Base-by-base conservation (phyloP, 2,329 filamentous ascomycete genomes). In the Colletotrichum sidae region DNA sequence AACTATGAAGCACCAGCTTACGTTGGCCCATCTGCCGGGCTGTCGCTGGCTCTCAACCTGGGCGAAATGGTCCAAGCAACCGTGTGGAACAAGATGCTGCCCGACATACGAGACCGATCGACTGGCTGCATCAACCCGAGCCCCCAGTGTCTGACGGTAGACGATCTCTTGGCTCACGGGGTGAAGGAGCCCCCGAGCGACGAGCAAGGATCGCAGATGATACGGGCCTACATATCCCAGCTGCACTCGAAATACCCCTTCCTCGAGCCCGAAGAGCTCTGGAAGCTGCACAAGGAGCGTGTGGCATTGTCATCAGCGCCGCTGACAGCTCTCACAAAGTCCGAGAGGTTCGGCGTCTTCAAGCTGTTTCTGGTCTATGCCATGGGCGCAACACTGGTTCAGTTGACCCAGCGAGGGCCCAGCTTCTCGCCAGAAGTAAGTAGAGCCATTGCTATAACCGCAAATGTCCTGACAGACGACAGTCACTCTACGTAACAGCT, bases 311-410 rank as follows among this genome's bases (percentile, higher is more conserved):
- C 79, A 11, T 73, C 75, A 4, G 77, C 75, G 10, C 75, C 71
- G 9, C 75, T 77, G 68, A 67, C 58, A 39, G 67, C 9, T 8
- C 38, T 64, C 5, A 60, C 55, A 9, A 64, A 54, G 34, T 12
- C 34, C 8, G 70, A 76, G 60, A 72, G 80, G 49, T 84, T 81
- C 69, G 80, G 80, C 0, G 75, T 83, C 10, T 85, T 85, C 70
- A 84, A 83, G 68, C 70, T 85, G 13, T 84, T 84, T 67, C 76
- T 85, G 74, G 79, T 83, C 1, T 86, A 84, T 72, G 82, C 82
- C 4, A 85, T 85, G 66, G 82, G 82, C 0, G 80, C 83, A 12
- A 83, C 81, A 12, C 76, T 83, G 67, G 76, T 85, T 34, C 79
- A 81, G 35, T 67, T 84, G 13, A 84, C 79, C 3, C 81, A 84